phyloP scores from a whole-genome alignment of 257 asterid genomes.

The Echites panduratus region DNA sequence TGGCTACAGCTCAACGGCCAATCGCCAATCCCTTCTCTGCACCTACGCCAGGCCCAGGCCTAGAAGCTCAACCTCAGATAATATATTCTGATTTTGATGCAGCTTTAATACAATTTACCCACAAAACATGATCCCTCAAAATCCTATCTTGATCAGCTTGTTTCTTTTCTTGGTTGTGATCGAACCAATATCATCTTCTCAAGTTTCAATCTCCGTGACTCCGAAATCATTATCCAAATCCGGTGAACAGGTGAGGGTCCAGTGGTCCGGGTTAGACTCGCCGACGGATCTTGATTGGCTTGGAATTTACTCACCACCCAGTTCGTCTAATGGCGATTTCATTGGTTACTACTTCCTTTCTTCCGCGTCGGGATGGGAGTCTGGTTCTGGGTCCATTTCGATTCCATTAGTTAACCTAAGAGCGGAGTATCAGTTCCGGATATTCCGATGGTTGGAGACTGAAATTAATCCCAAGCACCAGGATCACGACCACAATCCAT shows the following conservation, averaged over 20 bases:
- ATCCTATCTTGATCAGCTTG: conserved; percentile 11
- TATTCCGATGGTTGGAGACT: conserved; percentile 67
- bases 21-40: not conserved
- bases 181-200: conserved; percentile 26
- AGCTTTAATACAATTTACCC: not conserved
- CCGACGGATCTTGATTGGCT: conserved; percentile 80
- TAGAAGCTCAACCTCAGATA: not conserved
- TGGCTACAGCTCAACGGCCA: not conserved
- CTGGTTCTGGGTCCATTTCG: conserved; percentile 78
- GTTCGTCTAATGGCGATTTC: conserved; percentile 49
- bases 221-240: conserved; percentile 50
- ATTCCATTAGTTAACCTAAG: conserved; percentile 65
- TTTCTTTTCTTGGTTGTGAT: conserved; percentile 16
- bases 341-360: conserved; percentile 78
- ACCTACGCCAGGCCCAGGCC: not conserved
- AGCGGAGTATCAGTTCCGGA: conserved; percentile 76
- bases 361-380: conserved; percentile 52
- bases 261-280: conserved; percentile 66
- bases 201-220: conserved; percentile 40
- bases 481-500: conserved; percentile 82
- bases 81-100: not conserved
- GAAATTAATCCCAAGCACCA: conserved; percentile 53
- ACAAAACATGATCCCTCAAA: conserved; percentile 5
- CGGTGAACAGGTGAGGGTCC: conserved; percentile 55
- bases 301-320: conserved; percentile 75